These are phyloP conservation scores for Phytopythium boreale DNA, from an alignment of 352 stramenopile species.

Conservation along the genomic window DNA sequence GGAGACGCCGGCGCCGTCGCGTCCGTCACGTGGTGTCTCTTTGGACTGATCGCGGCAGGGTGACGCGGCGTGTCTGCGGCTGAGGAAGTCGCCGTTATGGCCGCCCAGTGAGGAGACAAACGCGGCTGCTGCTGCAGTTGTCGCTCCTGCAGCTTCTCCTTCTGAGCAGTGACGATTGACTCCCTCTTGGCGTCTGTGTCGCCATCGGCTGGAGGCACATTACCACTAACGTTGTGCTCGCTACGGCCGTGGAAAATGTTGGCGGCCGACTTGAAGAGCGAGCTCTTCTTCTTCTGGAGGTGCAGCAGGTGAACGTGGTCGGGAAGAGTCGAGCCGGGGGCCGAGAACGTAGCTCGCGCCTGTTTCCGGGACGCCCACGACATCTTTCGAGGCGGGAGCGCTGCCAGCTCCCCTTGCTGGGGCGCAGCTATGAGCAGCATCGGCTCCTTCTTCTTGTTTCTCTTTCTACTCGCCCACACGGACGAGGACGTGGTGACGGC, in stretches of 20 bases:
- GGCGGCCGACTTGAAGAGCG: slow-evolving; percentile 1
- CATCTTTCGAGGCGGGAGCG: not conserved
- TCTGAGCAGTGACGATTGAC: not conserved
- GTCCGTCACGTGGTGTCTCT: not conserved
- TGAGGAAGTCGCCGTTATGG: not conserved
- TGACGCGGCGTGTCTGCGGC: not conserved
- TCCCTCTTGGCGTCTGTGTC: not conserved
- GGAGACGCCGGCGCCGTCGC: not conserved
- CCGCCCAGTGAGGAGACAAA: not conserved
- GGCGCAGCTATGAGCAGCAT: not conserved
- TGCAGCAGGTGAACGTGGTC: not conserved
- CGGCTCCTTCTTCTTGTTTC: not conserved
- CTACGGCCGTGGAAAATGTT: not conserved
- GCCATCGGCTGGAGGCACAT: too few species aligned
- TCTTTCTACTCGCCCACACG: not conserved
- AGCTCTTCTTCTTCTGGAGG: slow-evolving; percentile 3
- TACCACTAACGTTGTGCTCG: not conserved
- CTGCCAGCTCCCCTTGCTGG: too few species aligned
- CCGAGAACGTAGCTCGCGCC: not conserved
- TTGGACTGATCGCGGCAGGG: not conserved
- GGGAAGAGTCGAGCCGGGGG: not conserved
- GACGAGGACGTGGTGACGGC: not conserved
- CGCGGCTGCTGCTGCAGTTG: not conserved
- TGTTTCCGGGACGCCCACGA: not conserved
- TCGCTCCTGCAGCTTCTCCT: not conserved